A percentile compares a stretch with the other conserved stretches of the same genome.
phyloP scores from a whole-genome alignment of 805 yeast species.

The Ogataea haglerorum region DNA sequence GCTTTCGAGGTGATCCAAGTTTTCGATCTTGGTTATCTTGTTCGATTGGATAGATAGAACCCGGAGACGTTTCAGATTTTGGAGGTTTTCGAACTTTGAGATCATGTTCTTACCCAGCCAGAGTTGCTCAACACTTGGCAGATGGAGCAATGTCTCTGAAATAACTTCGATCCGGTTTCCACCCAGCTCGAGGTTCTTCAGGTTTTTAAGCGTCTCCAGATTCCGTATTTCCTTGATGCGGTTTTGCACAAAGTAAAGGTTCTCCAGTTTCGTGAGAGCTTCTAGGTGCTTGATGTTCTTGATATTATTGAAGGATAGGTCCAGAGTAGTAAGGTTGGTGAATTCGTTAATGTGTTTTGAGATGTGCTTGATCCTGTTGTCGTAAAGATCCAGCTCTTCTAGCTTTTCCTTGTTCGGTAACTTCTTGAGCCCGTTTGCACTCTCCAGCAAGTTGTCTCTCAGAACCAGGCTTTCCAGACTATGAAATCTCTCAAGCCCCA shows the following conservation, averaged over 20 bases:
- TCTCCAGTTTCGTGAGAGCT: conserved; percentile 55
- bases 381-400: conserved; percentile 84
- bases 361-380: conserved; percentile 85
- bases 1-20: conserved; percentile 65
- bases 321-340: conserved; percentile 55
- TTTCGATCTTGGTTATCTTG: conserved; percentile 72
- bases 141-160: conserved; percentile 49
- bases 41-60: conserved; percentile 89
- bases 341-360: conserved; percentile 65
- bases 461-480: conserved; percentile 61
- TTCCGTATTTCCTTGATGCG: conserved; percentile 71
- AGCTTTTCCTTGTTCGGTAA: conserved; percentile 48
- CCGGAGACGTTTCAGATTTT: conserved; percentile 55
- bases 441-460: conserved; percentile 78
- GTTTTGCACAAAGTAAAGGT: conserved; percentile 85
- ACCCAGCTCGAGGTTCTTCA: conserved; percentile 81
- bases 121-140: conserved; percentile 62
- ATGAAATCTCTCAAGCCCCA: conserved; percentile 54
- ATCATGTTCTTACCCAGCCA: conserved; percentile 94
- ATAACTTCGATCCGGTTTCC: conserved; percentile 72
- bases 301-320: conserved; percentile 86
- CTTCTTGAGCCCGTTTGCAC: conserved; percentile 66
- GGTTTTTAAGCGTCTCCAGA: conserved; percentile 49
- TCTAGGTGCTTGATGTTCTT: conserved; percentile 79
- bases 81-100: conserved; percentile 57